These are phyloP conservation scores for Persicaria maculosa DNA, from an alignment of 148 eudicot genomes.

Conservation along the genomic window DNA sequence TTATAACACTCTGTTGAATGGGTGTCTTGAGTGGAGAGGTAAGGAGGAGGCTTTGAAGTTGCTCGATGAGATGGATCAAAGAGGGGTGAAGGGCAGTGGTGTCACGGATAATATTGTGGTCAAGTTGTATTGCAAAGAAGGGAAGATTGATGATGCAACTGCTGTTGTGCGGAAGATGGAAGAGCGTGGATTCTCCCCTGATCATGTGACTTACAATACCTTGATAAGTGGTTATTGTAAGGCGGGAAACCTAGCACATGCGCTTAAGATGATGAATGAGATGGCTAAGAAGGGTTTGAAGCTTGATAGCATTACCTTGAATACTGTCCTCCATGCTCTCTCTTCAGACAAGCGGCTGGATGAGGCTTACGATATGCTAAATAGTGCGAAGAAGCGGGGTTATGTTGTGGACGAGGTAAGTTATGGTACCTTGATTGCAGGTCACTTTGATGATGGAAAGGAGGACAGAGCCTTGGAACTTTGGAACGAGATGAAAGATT, in stretches of 20 bases:
- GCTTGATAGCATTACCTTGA: constrained; percentile 58
- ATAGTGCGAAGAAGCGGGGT: constrained; percentile 40
- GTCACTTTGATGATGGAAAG: constrained; percentile 51
- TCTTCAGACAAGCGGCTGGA: constrained; percentile 51
- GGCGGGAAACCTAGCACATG: constrained; percentile 49
- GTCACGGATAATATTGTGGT: constrained; percentile 65
- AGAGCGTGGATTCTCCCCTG: constrained; percentile 46
- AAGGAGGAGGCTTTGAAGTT: constrained; percentile 37
- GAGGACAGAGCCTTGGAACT: constrained; percentile 44
- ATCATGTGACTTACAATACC: constrained; percentile 63
- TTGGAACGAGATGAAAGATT: constrained; percentile 84
- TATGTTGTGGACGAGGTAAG: constrained; percentile 68
- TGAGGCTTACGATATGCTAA: constrained; percentile 52
- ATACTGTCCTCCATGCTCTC: constrained; percentile 56
- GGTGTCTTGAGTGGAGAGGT: constrained; percentile 31
- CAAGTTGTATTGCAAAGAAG: constrained; percentile 61
- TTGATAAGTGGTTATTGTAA: constrained; percentile 65
- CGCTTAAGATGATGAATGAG: constrained; percentile 48
- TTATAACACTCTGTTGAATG: constrained; percentile 67
- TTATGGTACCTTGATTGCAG: constrained; percentile 68
- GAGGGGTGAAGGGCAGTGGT: constrained; percentile 37
- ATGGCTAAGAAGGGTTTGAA: constrained; percentile 61
- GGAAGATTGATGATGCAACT: constrained; percentile 52
- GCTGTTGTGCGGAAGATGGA: constrained; percentile 45
- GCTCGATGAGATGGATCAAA: constrained; percentile 62